phyloP scores from a whole-genome alignment of 176 grass and related monocot species.

The Aegilops tauschii region DNA sequence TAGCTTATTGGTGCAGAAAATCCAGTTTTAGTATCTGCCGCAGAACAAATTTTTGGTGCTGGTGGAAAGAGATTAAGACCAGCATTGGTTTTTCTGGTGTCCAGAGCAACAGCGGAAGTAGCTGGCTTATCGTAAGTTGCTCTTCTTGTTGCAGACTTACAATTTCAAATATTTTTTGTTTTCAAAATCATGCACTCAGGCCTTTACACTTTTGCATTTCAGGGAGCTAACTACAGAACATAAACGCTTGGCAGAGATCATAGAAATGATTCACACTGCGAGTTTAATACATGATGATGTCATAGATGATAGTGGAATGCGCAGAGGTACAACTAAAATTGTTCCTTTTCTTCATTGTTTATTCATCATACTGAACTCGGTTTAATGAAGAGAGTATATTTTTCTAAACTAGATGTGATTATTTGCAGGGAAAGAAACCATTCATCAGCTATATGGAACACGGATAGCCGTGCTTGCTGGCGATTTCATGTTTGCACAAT shows the following conservation, averaged over 20 bases:
- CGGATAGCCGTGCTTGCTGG: slow-evolving; percentile 85
- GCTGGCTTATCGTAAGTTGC: slow-evolving; percentile 68
- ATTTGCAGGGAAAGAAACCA: slow-evolving; percentile 76
- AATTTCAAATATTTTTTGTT: neutral
- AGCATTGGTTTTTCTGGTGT: slow-evolving; percentile 96
- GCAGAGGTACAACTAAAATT: slow-evolving; percentile 57
- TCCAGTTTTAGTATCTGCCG: slow-evolving; percentile 82
- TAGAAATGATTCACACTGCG: slow-evolving; percentile 99
- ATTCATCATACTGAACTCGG: neutral
- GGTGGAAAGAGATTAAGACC: slow-evolving; percentile 94
- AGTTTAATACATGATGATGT: slow-evolving; percentile 99
- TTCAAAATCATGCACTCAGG: neutral
- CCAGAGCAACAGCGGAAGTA: slow-evolving; percentile 80
- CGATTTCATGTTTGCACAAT: slow-evolving; percentile 98
- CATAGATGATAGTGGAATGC: slow-evolving; percentile 85
- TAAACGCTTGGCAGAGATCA: slow-evolving; percentile 86
- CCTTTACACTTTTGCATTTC: slow-evolving; percentile 20
- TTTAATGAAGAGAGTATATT: neutral
- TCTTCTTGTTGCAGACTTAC: neutral
- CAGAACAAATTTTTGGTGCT: slow-evolving; percentile 94
- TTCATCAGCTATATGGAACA: slow-evolving; percentile 89
- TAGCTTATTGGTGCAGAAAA: slow-evolving; percentile 97
- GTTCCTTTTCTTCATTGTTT: neutral
- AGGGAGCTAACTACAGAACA: slow-evolving; percentile 87
- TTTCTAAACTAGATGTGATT: slow-evolving; percentile 13